phyloP scores from a whole-genome alignment of 257 asterid genomes.

The Coffea eugenioides region DNA sequence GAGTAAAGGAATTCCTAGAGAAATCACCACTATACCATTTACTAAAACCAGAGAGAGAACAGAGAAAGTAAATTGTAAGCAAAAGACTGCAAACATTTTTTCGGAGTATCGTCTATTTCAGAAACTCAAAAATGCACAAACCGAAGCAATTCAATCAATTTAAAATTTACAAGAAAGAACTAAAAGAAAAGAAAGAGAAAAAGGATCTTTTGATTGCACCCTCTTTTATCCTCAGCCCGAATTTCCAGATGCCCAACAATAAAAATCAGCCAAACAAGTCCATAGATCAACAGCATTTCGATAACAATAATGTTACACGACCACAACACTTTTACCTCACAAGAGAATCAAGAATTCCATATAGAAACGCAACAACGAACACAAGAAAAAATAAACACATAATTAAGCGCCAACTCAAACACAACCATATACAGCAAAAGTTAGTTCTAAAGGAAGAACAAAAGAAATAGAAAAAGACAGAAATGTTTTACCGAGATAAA shows the following conservation, averaged over 20 bases:
- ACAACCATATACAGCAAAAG: not conserved
- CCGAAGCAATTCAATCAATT: not conserved
- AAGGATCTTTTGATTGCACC: not conserved
- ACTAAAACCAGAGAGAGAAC: no score
- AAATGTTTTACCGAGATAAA: conserved; percentile 39
- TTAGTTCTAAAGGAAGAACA: not conserved
- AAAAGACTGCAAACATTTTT: not conserved
- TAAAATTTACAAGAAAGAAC: not conserved
- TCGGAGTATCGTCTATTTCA: not conserved
- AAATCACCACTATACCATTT: not conserved
- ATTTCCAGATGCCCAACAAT: not conserved
- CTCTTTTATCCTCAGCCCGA: not conserved
- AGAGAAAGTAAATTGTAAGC: not conserved
- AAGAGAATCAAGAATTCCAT: not conserved
- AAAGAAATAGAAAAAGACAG: not conserved
- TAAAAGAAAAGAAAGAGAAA: not conserved
- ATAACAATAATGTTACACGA: not conserved
- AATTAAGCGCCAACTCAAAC: not conserved
- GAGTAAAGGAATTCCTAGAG: not conserved
- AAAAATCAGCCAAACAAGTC: conserved; percentile 1
- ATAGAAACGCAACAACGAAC: not conserved
- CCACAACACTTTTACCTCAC: not conserved
- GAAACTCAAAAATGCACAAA: not conserved
- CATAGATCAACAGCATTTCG: conserved; percentile 17
- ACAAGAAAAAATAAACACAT: not conserved